Conservation (phyloP, 2,329 filamentous ascomycete genomes). For the Sclerotinia trifoliorum region DNA sequence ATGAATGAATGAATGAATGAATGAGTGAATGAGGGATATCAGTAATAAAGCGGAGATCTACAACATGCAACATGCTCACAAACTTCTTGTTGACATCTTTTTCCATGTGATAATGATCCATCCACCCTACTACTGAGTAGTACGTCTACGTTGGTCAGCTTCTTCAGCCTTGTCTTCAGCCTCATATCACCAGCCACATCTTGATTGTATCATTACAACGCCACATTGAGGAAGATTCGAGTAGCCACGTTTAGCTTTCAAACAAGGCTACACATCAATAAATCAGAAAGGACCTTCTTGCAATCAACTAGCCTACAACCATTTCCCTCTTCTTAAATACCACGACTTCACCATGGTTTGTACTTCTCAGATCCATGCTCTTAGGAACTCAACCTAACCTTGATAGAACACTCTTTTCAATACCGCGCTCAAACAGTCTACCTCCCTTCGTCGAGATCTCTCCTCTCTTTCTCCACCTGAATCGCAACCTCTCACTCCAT, state of each 20-base stretch:
- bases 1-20: no score
- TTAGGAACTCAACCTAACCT: background rate
- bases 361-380: no score
- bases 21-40: no score
- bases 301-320: background rate
- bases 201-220: background rate
- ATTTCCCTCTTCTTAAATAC: background rate
- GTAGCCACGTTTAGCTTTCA: constrained; percentile 21
- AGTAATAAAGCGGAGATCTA: no score
- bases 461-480: constrained; percentile 60
- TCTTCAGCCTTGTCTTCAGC: constrained; percentile 7
- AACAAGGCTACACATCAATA: constrained; percentile 10
- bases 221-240: background rate
- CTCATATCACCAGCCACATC: background rate
- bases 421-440: constrained; percentile 79
- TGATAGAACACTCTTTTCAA: constrained; percentile 79
- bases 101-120: no score
- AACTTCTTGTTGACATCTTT: no score
- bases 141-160: no score
- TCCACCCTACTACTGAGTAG: no score
- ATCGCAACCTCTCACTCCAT: constrained; percentile 53
- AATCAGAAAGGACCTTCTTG: background rate
- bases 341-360: constrained; percentile 14
- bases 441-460: constrained; percentile 74
- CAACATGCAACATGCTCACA: no score